Evolutionary conservation across 1,284 basidiomycete species (phyloP).

Genomic region (Cystobasidium sp.): DNA sequence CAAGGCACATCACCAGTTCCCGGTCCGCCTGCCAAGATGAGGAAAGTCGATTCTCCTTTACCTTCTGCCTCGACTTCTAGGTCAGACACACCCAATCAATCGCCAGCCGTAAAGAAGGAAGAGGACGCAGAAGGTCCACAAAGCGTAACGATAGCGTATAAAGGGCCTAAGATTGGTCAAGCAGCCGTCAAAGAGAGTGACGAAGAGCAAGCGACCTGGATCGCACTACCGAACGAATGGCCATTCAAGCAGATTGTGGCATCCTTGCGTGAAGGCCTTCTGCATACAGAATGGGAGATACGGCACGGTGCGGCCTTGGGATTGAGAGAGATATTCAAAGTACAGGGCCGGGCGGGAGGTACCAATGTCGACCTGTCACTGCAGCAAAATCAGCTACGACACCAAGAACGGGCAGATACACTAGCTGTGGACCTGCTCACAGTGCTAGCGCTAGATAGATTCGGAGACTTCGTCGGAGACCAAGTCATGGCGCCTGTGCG

Average conservation of each 20-base stretch:
- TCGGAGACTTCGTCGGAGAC: slow-evolving; percentile 97
- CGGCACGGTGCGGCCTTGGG: slow-evolving; percentile 94
- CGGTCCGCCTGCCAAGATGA: slow-evolving; percentile 46
- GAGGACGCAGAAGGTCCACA: background rate
- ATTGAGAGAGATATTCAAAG: slow-evolving; percentile 82
- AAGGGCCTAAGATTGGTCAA: slow-evolving; percentile 18
- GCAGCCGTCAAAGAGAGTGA: slow-evolving; percentile 29
- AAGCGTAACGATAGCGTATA: slow-evolving; percentile 23
- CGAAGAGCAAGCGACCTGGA: slow-evolving; percentile 37
- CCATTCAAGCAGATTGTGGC: slow-evolving; percentile 85
- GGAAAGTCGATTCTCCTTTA: slow-evolving; percentile 45
- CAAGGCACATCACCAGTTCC: slow-evolving; percentile 60
- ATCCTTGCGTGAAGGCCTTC: slow-evolving; percentile 81
- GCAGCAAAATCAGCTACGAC: slow-evolving; percentile 68
- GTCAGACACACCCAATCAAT: slow-evolving; percentile 4
- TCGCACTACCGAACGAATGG: slow-evolving; percentile 66
- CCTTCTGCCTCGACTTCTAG: slow-evolving; percentile 11
- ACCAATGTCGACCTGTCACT: slow-evolving; percentile 54
- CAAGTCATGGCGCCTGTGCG: slow-evolving; percentile 96
- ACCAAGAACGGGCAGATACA: slow-evolving; percentile 86
- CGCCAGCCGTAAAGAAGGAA: slow-evolving; percentile 24
- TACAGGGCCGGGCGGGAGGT: slow-evolving; percentile 77
- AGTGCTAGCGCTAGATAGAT: slow-evolving; percentile 92
- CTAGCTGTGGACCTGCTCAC: slow-evolving; percentile 84
- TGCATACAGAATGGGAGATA: slow-evolving; percentile 88